phyloP scores from a whole-genome alignment of 2,329 filamentous ascomycete species.

The Penicillium digitatum region DNA sequence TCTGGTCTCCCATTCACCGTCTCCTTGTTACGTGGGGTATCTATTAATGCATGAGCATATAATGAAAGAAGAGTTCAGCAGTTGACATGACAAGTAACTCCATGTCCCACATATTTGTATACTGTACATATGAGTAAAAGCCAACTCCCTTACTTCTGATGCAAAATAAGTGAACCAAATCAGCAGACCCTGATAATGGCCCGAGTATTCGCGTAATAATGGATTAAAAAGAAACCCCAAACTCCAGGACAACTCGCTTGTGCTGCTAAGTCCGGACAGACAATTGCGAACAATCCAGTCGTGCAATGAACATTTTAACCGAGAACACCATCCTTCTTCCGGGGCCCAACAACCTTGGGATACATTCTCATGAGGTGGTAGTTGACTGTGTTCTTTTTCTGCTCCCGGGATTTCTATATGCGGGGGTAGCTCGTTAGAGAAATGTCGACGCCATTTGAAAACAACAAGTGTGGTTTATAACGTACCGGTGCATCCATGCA shows the following conservation, averaged over 20 bases:
- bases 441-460: neutral
- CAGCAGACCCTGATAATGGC: slow-evolving; percentile 5
- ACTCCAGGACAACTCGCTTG: slow-evolving; percentile 14
- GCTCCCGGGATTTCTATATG: slow-evolving; percentile 51
- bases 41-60: neutral
- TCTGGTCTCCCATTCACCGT: too few species aligned
- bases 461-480: slow-evolving; percentile 23
- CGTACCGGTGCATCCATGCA: slow-evolving; percentile 78
- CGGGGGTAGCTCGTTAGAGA: slow-evolving; percentile 1
- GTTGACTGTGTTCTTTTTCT: slow-evolving; percentile 78
- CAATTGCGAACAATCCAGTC: neutral
- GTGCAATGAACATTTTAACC: slow-evolving; percentile 24
- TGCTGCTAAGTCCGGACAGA: slow-evolving; percentile 4
- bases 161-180: slow-evolving; percentile 11
- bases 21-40: too few species aligned
- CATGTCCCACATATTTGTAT: slow-evolving; percentile 22
- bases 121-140: slow-evolving; percentile 28
- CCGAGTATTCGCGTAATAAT: slow-evolving; percentile 3
- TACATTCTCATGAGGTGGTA: slow-evolving; percentile 80
- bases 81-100: slow-evolving; percentile 19
- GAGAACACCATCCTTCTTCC: slow-evolving; percentile 57
- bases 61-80: slow-evolving; percentile 15
- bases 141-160: slow-evolving; percentile 19
- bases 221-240: slow-evolving; percentile 18
- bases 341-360: slow-evolving; percentile 65